Conservation (phyloP, 352 stramenopile species). For the Phytophthora capsici region DNA sequence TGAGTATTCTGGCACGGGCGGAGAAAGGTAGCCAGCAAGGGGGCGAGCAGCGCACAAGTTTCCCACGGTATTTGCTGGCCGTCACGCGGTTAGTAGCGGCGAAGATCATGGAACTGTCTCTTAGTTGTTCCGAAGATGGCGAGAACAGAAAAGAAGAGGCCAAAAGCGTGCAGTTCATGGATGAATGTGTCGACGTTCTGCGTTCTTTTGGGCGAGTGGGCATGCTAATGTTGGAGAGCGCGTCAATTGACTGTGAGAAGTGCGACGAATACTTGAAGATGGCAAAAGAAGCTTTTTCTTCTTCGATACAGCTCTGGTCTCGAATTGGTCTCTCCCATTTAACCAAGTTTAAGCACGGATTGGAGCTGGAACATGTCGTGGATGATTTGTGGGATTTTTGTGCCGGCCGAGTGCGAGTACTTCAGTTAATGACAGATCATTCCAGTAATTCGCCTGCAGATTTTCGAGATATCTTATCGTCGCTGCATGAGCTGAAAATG, state of each 20-base stretch:
- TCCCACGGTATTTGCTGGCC: slow-evolving; percentile 40
- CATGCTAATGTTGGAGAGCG: slow-evolving; percentile 63
- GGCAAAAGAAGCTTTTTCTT: slow-evolving; percentile 58
- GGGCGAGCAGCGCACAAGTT: background rate
- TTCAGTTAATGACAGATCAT: slow-evolving; percentile 38
- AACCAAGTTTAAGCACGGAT: slow-evolving; percentile 64
- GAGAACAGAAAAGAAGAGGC: background rate
- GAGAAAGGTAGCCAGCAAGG: slow-evolving; percentile 23
- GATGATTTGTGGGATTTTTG: slow-evolving; percentile 85
- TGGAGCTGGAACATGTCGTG: slow-evolving; percentile 77
- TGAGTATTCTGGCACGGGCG: slow-evolving; percentile 40
- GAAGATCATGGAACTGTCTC: slow-evolving; percentile 66
- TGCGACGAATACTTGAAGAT: slow-evolving; percentile 67
- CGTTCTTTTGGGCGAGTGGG: slow-evolving; percentile 78
- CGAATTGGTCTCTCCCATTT: slow-evolving; percentile 69
- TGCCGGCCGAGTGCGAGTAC: slow-evolving; percentile 66
- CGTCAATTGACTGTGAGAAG: slow-evolving; percentile 47
- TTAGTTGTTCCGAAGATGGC: slow-evolving; percentile 42
- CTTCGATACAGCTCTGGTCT: slow-evolving; percentile 60
- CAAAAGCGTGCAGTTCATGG: slow-evolving; percentile 45
- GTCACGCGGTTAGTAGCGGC: slow-evolving; percentile 61
- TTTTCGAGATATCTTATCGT: slow-evolving; percentile 49
- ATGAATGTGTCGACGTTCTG: slow-evolving; percentile 76
- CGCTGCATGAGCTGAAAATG: slow-evolving; percentile 77
- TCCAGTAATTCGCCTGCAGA: slow-evolving; percentile 10